Conservation (phyloP, 371 early-diverging fungal genomes). For the Lichtheimia hyalospora region DNA sequence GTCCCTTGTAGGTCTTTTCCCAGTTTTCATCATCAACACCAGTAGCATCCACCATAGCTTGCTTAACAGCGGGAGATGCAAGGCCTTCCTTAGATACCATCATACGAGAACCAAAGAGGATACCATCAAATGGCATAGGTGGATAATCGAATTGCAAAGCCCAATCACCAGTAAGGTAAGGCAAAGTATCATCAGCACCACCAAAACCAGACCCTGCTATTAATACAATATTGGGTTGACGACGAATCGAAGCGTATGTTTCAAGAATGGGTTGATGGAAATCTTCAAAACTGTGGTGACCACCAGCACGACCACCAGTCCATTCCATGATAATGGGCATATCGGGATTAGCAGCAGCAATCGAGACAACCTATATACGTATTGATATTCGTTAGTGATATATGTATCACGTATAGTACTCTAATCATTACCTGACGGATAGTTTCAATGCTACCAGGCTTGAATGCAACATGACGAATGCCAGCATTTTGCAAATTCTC, state of each 20-base stretch:
- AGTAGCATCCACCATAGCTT: constrained; percentile 88
- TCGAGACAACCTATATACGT: constrained; percentile 65
- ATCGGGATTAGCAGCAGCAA: constrained; percentile 87
- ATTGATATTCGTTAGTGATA: constrained; percentile 2
- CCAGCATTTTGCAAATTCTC: constrained; percentile 75
- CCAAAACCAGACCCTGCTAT: constrained; percentile 95
- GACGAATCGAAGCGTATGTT: constrained; percentile 90
- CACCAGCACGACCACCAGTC: constrained; percentile 98
- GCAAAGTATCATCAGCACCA: constrained; percentile 88
- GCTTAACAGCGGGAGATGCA: constrained; percentile 85
- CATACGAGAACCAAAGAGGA: constrained; percentile 92
- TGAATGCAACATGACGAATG: constrained; percentile 90
- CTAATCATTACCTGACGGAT: constrained; percentile 67
- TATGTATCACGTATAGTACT: neutral
- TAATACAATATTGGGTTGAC: constrained; percentile 82
- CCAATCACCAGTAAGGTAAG: constrained; percentile 97
- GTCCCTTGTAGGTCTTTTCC: constrained; percentile 93
- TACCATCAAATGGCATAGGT: constrained; percentile 96
- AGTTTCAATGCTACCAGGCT: constrained; percentile 87
- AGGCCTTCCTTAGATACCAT: constrained; percentile 94
- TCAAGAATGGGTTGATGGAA: constrained; percentile 92
- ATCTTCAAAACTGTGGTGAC: constrained; percentile 97
- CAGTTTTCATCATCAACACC: constrained; percentile 88
- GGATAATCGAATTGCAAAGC: constrained; percentile 79
- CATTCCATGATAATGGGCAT: constrained; percentile 94